These are phyloP conservation scores for Neonectria neomacrospora DNA, from an alignment of 2,329 filamentous ascomycete species.

Conservation along the genomic window DNA sequence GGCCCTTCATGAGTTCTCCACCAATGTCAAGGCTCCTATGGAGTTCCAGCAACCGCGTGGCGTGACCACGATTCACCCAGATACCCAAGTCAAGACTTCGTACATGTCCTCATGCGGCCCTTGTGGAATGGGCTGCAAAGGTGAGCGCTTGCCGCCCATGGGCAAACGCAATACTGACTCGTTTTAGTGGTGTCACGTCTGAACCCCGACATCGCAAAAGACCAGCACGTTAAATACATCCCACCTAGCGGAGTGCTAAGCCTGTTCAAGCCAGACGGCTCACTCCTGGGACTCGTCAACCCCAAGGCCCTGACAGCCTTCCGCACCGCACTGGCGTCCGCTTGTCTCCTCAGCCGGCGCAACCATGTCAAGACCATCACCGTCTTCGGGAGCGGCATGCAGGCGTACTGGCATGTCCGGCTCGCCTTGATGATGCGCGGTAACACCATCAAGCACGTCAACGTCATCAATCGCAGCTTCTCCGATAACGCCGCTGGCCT, in stretches of 20 bases:
- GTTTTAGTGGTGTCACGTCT: slow-evolving; percentile 71
- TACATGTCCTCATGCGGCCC: slow-evolving; percentile 80
- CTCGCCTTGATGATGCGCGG: slow-evolving; percentile 81
- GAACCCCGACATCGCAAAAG: slow-evolving; percentile 50
- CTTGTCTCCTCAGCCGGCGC: slow-evolving; percentile 73
- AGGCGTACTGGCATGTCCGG: slow-evolving; percentile 95
- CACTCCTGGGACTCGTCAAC: slow-evolving; percentile 75
- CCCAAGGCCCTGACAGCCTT: slow-evolving; percentile 82
- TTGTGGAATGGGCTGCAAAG: slow-evolving; percentile 75
- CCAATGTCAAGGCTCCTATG: slow-evolving; percentile 58
- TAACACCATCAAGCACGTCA: slow-evolving; percentile 77
- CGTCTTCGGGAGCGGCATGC: slow-evolving; percentile 88
- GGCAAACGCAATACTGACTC: background rate
- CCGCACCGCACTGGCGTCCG: slow-evolving; percentile 78
- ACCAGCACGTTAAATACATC: slow-evolving; percentile 49
- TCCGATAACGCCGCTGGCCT: slow-evolving; percentile 65
- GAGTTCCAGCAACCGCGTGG: slow-evolving; percentile 67
- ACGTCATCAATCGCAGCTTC: slow-evolving; percentile 84
- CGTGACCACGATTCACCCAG: slow-evolving; percentile 58
- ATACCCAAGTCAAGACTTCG: slow-evolving; percentile 68
- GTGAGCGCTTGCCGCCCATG: slow-evolving; percentile 46
- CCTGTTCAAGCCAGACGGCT: slow-evolving; percentile 71
- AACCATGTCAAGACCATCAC: slow-evolving; percentile 78
- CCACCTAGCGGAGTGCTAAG: slow-evolving; percentile 74
- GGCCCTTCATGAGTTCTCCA: slow-evolving; percentile 72